Conservation (phyloP, 2,329 filamentous ascomycete species). For the Rhynchosporium agropyri region DNA sequence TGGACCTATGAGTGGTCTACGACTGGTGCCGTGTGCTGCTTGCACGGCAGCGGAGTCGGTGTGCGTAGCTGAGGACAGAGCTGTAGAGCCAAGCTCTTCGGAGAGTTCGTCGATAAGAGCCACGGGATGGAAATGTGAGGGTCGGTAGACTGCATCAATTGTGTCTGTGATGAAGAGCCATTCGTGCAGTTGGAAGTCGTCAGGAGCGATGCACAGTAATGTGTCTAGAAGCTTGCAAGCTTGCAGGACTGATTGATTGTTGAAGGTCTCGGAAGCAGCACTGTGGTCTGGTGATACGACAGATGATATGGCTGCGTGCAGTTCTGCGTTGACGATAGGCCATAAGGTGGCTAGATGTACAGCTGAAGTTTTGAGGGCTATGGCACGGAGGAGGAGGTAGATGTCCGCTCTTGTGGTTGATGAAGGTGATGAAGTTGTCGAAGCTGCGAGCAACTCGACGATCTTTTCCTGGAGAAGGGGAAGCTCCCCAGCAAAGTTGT, state of each 20-base stretch:
- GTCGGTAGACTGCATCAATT: conserved; percentile 90
- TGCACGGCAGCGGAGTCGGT: conserved; percentile 34
- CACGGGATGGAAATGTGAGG: conserved; percentile 66
- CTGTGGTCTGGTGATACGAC: conserved; percentile 69
- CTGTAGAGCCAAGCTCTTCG: conserved; percentile 61
- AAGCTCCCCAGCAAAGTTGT: conserved; percentile 80
- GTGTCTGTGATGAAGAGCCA: conserved; percentile 98
- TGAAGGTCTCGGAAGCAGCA: conserved; percentile 70
- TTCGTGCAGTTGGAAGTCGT: conserved; percentile 97
- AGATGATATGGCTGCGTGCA: conserved; percentile 78
- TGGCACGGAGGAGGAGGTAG: conserved; percentile 81
- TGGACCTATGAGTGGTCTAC: conserved; percentile 47
- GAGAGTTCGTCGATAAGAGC: conserved; percentile 85
- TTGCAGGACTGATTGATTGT: conserved; percentile 76
- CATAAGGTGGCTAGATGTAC: conserved; percentile 83
- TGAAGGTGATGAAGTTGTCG: conserved; percentile 86
- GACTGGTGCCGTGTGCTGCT: conserved; percentile 34
- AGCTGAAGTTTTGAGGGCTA: conserved; percentile 77
- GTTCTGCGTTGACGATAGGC: conserved; percentile 85
- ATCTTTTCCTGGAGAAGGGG: conserved; percentile 77
- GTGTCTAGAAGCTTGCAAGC: conserved; percentile 92
- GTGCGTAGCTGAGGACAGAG: conserved; percentile 30
- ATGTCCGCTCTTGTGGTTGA: conserved; percentile 86
- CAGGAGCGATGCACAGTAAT: conserved; percentile 81
- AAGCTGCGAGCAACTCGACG: conserved; percentile 82